A percentile compares a stretch with the other conserved stretches of the same genome.
Conservation (phyloP, 192 early-diverging fungal species). For the Dissophora globulifera region DNA sequence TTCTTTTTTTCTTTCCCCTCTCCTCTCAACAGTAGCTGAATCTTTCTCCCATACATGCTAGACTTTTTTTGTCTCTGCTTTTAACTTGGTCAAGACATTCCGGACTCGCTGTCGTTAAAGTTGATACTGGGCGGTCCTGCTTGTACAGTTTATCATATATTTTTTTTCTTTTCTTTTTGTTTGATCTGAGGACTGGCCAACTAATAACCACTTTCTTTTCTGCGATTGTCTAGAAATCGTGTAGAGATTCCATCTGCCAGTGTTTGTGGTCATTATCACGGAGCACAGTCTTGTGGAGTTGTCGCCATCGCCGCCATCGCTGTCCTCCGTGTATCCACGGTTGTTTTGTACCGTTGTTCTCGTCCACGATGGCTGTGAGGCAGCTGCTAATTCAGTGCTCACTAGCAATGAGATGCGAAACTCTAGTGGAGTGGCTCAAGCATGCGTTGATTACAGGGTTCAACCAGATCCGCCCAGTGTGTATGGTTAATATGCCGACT, state of each 20-base stretch:
- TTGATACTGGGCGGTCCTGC: conserved; percentile 61
- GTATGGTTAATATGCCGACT: conserved; percentile 88
- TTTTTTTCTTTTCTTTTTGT: not conserved
- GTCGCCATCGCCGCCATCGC: conserved; percentile 69
- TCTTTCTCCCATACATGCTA: too few species aligned
- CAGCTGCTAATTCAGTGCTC: conserved; percentile 84
- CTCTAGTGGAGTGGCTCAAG: conserved; percentile 97
- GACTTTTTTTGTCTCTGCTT: conserved; percentile 91
- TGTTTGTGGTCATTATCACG: conserved; percentile 91
- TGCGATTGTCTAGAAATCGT: conserved; percentile 94
- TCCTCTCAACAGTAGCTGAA: not conserved
- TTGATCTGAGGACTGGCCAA: too few species aligned
- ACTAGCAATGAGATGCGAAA: conserved; percentile 87
- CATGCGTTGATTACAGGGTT: conserved; percentile 99
- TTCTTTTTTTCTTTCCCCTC: not conserved
- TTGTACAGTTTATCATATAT: not conserved
- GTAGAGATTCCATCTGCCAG: conserved; percentile 91
- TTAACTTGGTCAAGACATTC: conserved; percentile 91
- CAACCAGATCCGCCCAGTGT: conserved; percentile 89
- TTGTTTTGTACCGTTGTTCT: conserved; percentile 73
- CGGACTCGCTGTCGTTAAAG: conserved; percentile 93
- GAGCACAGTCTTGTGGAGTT: conserved; percentile 92
- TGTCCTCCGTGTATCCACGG: conserved; percentile 68
- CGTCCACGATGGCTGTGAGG: conserved; percentile 69
- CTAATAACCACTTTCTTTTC: too few species aligned